phyloP scores from a whole-genome alignment of 768 basidiomycete genomes.

The Pholiota conissans region DNA sequence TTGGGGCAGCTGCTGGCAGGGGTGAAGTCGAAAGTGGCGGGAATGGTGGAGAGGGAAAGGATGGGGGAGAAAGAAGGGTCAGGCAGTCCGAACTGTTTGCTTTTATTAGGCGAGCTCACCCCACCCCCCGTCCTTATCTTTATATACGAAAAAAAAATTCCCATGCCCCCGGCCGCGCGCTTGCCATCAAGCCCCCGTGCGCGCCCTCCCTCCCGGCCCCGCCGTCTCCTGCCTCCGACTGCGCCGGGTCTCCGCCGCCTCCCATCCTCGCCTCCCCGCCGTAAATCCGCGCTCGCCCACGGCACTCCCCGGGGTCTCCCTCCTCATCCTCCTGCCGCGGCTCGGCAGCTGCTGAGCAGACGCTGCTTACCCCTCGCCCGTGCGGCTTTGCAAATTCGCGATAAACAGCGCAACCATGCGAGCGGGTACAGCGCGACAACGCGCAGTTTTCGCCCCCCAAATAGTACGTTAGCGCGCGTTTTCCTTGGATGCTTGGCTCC shows the following conservation, averaged over 20 bases:
- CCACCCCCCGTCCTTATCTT: slow-evolving; percentile 11
- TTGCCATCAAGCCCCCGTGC: too few species aligned
- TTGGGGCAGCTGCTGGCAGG: slow-evolving; percentile 10
- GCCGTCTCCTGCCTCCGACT: neutral
- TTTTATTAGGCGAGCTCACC: slow-evolving; percentile 21
- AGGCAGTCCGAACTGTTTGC: slow-evolving; percentile 13
- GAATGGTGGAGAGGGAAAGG: slow-evolving; percentile 8
- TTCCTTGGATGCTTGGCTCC: too few species aligned
- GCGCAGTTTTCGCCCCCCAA: neutral
- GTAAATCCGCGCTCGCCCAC: neutral
- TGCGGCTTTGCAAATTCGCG: neutral
- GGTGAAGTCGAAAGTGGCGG: slow-evolving; percentile 1
- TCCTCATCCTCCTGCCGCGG: neutral
- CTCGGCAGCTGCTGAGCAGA: neutral
- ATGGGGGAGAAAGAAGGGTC: slow-evolving; percentile 14
- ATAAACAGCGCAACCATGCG: too few species aligned
- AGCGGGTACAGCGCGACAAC: neutral
- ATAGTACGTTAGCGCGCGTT: neutral
- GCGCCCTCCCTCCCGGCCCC: neutral
- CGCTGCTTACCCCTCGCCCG: neutral
- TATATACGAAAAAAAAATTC: slow-evolving; percentile 6
- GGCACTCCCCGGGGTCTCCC: neutral
- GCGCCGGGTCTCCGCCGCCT: neutral
- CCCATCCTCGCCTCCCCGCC: neutral
- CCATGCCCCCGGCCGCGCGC: neutral